Base-by-base conservation (phyloP, 2,329 filamentous ascomycete genomes). In the Botrytis galanthina region DNA sequence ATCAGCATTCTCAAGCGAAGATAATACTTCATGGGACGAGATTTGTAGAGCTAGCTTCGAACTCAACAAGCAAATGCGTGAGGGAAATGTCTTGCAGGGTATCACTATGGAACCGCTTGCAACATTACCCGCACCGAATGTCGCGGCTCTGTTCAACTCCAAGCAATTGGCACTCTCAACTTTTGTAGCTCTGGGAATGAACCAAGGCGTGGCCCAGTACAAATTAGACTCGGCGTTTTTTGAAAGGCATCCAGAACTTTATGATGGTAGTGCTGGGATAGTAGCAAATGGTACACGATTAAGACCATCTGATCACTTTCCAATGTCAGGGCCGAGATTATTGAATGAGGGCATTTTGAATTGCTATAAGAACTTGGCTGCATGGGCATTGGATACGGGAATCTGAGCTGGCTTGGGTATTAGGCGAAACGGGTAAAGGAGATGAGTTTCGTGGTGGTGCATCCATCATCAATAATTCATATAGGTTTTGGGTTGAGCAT, bases 231-330 rank as follows among this genome's bases (percentile, higher is more conserved):
- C 71, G 4, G 29, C 12, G 4, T 72, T 72, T 44, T 72, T 72
- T 44, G 51, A 68, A 37, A 42, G 62, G 6, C 62, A 72, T 68
- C 71, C 71, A n/a, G 71, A 72, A 68, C 62, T 72, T 26, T 68
- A 68, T 61, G 62, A 72, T 61, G n/a, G 22, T n/a, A 46, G n/a
- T 29, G 26, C 48, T 20, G 48, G n/a, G 6, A 35, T 72, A 29
- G 22, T 68, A 37, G 70, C 70, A 22, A 72, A 16, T 48, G 71
- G 71, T 32, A 51, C n/a, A 12, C 71, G 39, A 35, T 14, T 68
- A 42, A 48, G 71, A 57, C 62, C 68, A 68, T n/a, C 66, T 7
- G 35, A 39, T 22, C 35, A 39, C 4, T 68, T 10, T 42, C 1
- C 16, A 18, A 57, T 68, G 1, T n/a, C 6, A 32, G 35, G 1